phyloP scores from a whole-genome alignment of 495 filamentous ascomycete species.

The Entonaema liquescens region DNA sequence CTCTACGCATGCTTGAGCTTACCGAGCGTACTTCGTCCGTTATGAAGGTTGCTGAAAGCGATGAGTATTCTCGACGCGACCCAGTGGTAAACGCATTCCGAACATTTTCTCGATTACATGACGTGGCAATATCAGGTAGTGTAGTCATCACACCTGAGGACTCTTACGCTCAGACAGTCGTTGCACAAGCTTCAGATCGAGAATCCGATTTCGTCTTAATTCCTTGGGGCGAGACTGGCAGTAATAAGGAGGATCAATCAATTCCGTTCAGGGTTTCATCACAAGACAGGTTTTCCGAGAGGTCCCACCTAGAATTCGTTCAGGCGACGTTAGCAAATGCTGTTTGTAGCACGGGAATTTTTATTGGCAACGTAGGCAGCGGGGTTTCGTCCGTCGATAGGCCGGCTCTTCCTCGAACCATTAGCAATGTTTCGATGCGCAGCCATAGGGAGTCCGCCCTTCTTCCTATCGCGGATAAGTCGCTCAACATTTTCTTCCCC shows the following conservation, averaged over 20 bases:
- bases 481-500: conserved; percentile 87
- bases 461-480: conserved; percentile 65
- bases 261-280: conserved; percentile 48
- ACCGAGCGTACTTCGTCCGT: conserved; percentile 94
- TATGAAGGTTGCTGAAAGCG: conserved; percentile 89
- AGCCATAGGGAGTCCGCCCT: conserved; percentile 57
- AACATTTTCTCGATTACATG: conserved; percentile 84
- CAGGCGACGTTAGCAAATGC: conserved; percentile 67
- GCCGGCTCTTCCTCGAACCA: conserved; percentile 53
- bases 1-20: conserved; percentile 84
- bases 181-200: conserved; percentile 70
- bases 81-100: conserved; percentile 93
- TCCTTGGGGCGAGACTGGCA: conserved; percentile 90
- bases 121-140: conserved; percentile 82
- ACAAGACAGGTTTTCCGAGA: conserved; percentile 60
- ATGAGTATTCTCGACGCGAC: conserved; percentile 79
- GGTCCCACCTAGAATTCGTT: conserved; percentile 72
- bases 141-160: conserved; percentile 78
- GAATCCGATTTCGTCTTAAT: conserved; percentile 83
- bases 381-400: conserved; percentile 53
- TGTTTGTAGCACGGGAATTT: conserved; percentile 76
- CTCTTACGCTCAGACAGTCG: conserved; percentile 80
- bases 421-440: conserved; percentile 67
- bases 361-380: conserved; percentile 79
- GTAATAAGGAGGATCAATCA: conserved; percentile 68